Evolutionary conservation across 306 rosid genomes (phyloP), one percentile per base, ranked within the genome.

Genomic region (Trifolium pratense): DNA sequence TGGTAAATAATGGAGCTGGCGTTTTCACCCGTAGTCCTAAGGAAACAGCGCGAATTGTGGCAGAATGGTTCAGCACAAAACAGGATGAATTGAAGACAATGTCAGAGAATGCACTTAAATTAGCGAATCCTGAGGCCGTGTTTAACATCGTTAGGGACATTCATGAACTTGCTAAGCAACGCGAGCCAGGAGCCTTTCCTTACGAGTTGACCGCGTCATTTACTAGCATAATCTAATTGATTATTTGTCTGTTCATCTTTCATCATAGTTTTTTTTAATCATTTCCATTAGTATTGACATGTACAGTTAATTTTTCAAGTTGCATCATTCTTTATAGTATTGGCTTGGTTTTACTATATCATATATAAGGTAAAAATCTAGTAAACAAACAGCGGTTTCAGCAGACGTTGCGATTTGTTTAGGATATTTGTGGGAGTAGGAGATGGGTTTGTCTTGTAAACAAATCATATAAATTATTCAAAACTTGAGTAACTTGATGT

Each of bases 121-220:
- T 95, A 76, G 97, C 99, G 13, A 94, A 95, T 69, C 99, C 97
- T 1, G 97, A 95, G 83, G 97, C 97, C 3, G 99, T 95, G 55
- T 95, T 90, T 57, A 82, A 91, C 84, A 91, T 95, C 3, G 99
- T 95, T 7, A 89, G 85, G 75, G 99, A 95, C 90, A 83, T 95
- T 40, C 85, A 95, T 18, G 93, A 91, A 53, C 97, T 95, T 31
- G 87, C 97, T 34, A 73, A 53, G 76, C 97, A 90, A 60, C 84
- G 95, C 0, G 97, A 92, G 42, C 96, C 89, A 11, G 79, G 86
- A 5, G 79, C 75, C 51, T 79, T 90, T 78, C 97, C 97, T 5
- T 87, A 91, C 83, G 46, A 78, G 81, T 81, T 91, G 84, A 95
- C 97, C 48, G 83, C 97, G 2, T 91, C 99, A 9, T 95, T 95